phyloP scores from a whole-genome alignment of 345 rosid genomes.

The Noccaea caerulescens region DNA sequence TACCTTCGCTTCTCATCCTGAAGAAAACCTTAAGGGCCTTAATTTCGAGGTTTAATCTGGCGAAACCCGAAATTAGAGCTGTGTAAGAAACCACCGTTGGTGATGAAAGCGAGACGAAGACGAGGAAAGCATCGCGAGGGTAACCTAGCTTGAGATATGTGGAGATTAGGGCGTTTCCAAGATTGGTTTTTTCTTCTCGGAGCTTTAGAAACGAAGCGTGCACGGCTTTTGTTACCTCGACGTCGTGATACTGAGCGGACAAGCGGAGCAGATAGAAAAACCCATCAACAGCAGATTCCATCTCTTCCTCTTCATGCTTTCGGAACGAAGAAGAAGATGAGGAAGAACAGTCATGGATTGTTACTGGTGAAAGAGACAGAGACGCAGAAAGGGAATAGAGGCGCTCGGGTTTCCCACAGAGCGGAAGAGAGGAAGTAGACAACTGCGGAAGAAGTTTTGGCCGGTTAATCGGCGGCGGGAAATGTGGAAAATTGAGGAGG shows the following conservation, averaged over 20 bases:
- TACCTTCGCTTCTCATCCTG: conserved; percentile 53
- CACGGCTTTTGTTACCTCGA: conserved; percentile 56
- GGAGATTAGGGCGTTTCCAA: conserved; percentile 59
- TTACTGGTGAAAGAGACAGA: conserved; percentile 36
- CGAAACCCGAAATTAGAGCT: conserved; percentile 62
- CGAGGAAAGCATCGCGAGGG: conserved; percentile 54
- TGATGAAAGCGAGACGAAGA: conserved; percentile 51
- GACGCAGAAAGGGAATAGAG: conserved; percentile 35
- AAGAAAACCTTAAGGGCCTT: conserved; percentile 64
- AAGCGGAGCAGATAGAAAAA: conserved; percentile 55
- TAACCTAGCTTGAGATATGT: conserved; percentile 72
- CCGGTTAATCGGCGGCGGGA: conserved; percentile 24
- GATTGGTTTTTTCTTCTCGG: conserved; percentile 44
- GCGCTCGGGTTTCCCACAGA: conserved; percentile 32
- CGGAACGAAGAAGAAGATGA: conserved; percentile 4
- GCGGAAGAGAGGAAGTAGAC: conserved; percentile 28
- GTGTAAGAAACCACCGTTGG: conserved; percentile 79
- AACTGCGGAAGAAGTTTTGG: conserved; percentile 9
- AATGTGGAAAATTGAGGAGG: conserved; percentile 41
- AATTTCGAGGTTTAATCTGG: conserved; percentile 53
- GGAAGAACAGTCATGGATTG: conserved; percentile 4
- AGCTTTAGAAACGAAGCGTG: conserved; percentile 70
- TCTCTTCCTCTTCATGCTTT: conserved; percentile 27
- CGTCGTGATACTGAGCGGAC: conserved; percentile 53
- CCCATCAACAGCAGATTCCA: conserved; percentile 38